Conservation (phyloP, 495 filamentous ascomycete genomes). For the Cercophora samala region DNA sequence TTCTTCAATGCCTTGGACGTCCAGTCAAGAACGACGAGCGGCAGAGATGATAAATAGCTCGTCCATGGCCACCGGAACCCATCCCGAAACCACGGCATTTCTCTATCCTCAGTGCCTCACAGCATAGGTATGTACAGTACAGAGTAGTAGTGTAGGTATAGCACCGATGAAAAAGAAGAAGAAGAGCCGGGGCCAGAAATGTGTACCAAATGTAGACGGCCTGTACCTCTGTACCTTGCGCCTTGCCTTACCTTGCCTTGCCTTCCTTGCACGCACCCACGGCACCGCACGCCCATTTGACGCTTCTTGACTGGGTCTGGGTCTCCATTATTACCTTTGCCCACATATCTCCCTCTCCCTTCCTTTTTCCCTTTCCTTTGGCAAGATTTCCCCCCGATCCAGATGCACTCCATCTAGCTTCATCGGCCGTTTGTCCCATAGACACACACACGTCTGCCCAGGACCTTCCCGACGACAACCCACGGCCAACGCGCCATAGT, state of each 20-base stretch:
- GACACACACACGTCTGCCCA: slow-evolving; percentile 5
- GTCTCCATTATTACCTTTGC: slow-evolving; percentile 41
- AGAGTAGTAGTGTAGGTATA: too few species aligned
- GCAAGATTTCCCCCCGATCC: slow-evolving; percentile 22
- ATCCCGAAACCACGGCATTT: neutral
- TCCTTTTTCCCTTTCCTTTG: slow-evolving; percentile 26
- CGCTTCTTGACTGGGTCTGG: slow-evolving; percentile 26
- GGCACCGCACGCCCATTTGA: slow-evolving; percentile 25
- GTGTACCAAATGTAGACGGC: slow-evolving; percentile 9
- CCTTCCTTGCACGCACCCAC: slow-evolving; percentile 12
- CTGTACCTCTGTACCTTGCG: slow-evolving; percentile 23
- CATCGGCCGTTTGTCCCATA: slow-evolving; percentile 20
- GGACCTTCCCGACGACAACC: slow-evolving; percentile 2
- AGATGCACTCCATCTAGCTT: slow-evolving; percentile 4
- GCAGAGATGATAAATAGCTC: too few species aligned
- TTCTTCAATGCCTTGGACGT: slow-evolving; percentile 3
- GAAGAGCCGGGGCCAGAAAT: slow-evolving; percentile 8
- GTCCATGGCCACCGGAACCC: too few species aligned
- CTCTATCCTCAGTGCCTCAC: neutral
- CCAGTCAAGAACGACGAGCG: too few species aligned
- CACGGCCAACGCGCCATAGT: slow-evolving; percentile 3
- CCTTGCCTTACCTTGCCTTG: slow-evolving; percentile 23
- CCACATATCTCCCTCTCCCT: slow-evolving; percentile 34
- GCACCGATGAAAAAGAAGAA: neutral
- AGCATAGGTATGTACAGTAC: neutral